phyloP scores from a whole-genome alignment of 2,329 filamentous ascomycete species.

The Stagonosporopsis vannaccii region DNA sequence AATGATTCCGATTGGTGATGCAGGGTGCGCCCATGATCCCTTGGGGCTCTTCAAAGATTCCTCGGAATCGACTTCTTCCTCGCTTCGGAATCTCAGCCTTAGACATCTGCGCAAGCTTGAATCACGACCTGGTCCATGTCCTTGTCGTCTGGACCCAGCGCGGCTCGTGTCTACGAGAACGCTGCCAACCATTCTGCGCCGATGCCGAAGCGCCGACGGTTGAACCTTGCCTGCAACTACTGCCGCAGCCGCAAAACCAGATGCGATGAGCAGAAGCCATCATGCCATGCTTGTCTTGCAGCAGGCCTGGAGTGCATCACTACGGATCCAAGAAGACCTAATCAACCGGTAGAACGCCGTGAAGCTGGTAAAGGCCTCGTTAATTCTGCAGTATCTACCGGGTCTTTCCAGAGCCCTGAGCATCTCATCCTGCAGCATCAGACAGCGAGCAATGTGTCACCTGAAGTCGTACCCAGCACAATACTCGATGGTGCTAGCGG shows the following conservation, averaged over 20 bases:
- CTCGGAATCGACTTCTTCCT: not conserved
- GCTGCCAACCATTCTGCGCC: not conserved
- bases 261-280: conserved; percentile 1
- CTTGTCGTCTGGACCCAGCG: not conserved
- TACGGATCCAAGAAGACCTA: not conserved
- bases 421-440: not conserved
- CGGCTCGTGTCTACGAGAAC: not conserved
- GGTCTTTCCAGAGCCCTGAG: not conserved
- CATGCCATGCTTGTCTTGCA: not conserved
- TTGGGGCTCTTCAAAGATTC: not conserved
- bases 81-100: not conserved
- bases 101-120: no score
- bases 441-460: not conserved
- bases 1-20: no score
- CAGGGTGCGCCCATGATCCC: not conserved
- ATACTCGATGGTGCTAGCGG: not conserved
- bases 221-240: conserved; percentile 1
- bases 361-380: not conserved
- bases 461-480: not conserved
- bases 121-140: not conserved
- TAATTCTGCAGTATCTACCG: not conserved
- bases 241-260: not conserved
- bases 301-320: not conserved
- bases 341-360: not conserved
- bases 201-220: not conserved